Evolutionary conservation across 352 stramenopile genomes (phyloP).

Genomic region (Blastocystis sp.): DNA sequence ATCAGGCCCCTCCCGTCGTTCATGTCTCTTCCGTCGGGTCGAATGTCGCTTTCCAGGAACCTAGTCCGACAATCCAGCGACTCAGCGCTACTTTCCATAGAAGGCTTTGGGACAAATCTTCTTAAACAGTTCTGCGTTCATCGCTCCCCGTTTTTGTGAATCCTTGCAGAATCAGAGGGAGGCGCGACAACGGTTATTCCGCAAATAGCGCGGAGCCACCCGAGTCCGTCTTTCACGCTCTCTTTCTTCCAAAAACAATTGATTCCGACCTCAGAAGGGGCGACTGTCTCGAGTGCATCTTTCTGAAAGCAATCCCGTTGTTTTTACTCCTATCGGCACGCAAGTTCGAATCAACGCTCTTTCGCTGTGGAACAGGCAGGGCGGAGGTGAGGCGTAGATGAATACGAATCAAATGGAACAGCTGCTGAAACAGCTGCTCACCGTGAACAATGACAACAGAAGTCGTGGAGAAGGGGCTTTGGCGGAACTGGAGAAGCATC

Average conservation of each 20-base stretch:
- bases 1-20: slow-evolving; percentile 23
- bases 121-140: slow-evolving; percentile 64
- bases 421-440: slow-evolving; percentile 40
- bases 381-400: slow-evolving; percentile 3
- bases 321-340: not conserved
- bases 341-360: too few relatives aligned
- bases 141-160: not conserved
- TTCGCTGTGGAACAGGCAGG: too few relatives aligned
- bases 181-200: not conserved
- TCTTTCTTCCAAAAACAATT: not conserved
- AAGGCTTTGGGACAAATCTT: slow-evolving; percentile 55
- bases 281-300: too few relatives aligned
- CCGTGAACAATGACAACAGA: slow-evolving; percentile 27
- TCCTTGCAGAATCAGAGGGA: not conserved
- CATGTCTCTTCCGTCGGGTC: slow-evolving; percentile 60
- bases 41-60: slow-evolving; percentile 60
- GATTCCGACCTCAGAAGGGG: not conserved
- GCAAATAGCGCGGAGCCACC: not conserved
- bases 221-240: not conserved
- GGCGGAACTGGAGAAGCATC: slow-evolving; percentile 45
- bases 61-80: not conserved
- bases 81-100: slow-evolving; percentile 30
- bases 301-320: not conserved
- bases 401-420: slow-evolving; percentile 45
- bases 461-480: slow-evolving; percentile 8